Evolutionary conservation across 176 grass and related monocot species (phyloP), one percentile per base, ranked within the genome.

Genomic region (Rhipidocladum racemiflorum): DNA sequence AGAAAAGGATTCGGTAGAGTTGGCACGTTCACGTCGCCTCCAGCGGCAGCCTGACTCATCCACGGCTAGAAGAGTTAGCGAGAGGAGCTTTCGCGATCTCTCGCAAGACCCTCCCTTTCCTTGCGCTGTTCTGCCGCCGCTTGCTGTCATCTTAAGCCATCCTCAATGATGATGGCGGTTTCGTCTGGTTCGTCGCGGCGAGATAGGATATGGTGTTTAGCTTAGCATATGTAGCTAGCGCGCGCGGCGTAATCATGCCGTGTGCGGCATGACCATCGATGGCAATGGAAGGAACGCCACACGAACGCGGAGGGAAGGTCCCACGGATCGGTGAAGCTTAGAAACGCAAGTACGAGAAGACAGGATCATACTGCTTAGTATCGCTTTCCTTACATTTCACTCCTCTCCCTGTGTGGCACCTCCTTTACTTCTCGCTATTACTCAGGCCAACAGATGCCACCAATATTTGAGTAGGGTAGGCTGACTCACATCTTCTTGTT

Each of bases 81-180:
- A 57, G 54, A 57, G 21, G 54, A 57, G 68, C 40, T 46, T 28
- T 50, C 14, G 9, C 10, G n/a, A 21, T 27, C 49, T 38, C 45
- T 14, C 14, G 0, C 2, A 7, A 18, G 11, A 18, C 3, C 3
- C 6, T 14, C 56, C 32, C 35, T 64, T 39, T 51, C 30, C 9
- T 63, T 43, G 16, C 28, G n/a, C 9, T 68, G 45, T 56, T 7
- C 20, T 36, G 14, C 53, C 4, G 45, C 20, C 13, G 76, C 28
- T 87, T 82, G 79, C 85, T 70, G 79, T 50, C 86, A 35, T 72
- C 65, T 63, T 63, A 77, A 83, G 80, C 42, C 72, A 87, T 44
- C 55, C 42, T n/a, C 21, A 5, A 61, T 4, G 44, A 50, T 50
- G 44, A 42, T 8, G 6, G 15, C 48, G 24, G 61, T 45, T 17